Evolutionary conservation across 768 basidiomycete species (phyloP).

Genomic region (Mycena amicta): DNA sequence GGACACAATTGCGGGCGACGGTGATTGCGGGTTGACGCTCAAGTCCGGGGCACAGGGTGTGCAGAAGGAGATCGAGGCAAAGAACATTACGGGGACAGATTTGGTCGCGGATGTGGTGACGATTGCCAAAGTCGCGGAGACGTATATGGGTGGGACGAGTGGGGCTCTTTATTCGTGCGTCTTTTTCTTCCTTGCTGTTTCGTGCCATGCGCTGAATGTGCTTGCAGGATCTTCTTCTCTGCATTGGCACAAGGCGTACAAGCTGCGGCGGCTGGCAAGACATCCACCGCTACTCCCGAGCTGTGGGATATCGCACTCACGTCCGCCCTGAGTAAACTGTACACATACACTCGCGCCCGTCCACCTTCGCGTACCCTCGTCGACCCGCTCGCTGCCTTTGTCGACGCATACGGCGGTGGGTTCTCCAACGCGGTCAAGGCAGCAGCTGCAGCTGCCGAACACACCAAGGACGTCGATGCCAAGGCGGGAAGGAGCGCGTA

Average conservation of each 20-base stretch:
- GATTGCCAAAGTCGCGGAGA: conserved; percentile 76
- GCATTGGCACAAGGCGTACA: conserved; percentile 77
- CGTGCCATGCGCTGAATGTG: conserved; percentile 1
- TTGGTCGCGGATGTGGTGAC: conserved; percentile 65
- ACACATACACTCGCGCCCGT: conserved; percentile 85
- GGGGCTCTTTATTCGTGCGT: conserved; percentile 90
- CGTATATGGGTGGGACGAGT: conserved; percentile 89
- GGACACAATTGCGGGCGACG: conserved; percentile 93
- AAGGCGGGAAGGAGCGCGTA: conserved; percentile 91
- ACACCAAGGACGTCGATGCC: conserved; percentile 74
- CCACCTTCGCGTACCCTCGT: conserved; percentile 89
- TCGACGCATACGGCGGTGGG: conserved; percentile 46
- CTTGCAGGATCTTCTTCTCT: conserved; percentile 86
- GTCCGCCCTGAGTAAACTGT: conserved; percentile 62
- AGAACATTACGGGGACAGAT: conserved; percentile 62
- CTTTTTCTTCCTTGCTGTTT: background rate
- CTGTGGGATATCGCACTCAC: conserved; percentile 65
- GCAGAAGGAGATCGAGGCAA: conserved; percentile 55
- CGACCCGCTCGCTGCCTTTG: conserved; percentile 87
- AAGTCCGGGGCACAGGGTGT: conserved; percentile 78
- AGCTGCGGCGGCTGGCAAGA: conserved; percentile 24
- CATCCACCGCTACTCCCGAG: conserved; percentile 42
- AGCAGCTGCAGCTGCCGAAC: conserved; percentile 68
- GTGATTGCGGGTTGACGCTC: conserved; percentile 60
- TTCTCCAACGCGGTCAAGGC: conserved; percentile 58